Conservation (phyloP, 176 grass and related monocot genomes). For the Elymus sibiricus region DNA sequence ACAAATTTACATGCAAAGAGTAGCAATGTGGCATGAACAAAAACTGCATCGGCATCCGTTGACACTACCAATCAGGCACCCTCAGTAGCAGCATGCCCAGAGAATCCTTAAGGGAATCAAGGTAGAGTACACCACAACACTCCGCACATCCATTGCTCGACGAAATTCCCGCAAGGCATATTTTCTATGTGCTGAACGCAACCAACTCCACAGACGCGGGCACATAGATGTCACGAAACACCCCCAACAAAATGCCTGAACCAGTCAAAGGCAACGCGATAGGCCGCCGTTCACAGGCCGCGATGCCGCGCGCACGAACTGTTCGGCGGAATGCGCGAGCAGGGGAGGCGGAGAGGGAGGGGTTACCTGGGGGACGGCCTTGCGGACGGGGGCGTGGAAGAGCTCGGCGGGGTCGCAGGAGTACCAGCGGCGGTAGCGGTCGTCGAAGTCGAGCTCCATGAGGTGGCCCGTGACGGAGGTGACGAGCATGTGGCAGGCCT, state of each 20-base stretch:
- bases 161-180: neutral
- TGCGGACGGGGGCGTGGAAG: conserved; percentile 82
- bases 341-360: neutral
- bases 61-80: neutral
- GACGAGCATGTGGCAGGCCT: conserved; percentile 68
- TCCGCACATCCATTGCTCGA: neutral
- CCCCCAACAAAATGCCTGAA: neutral
- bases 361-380: conserved; percentile 71
- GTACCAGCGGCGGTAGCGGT: conserved; percentile 80
- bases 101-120: neutral
- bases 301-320: neutral
- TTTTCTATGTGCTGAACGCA: neutral
- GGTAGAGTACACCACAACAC: neutral
- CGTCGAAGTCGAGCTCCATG: conserved; percentile 96
- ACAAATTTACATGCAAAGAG: neutral
- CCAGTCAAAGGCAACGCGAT: neutral
- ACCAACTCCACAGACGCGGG: neutral
- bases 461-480: conserved; percentile 98
- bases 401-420: conserved; percentile 87
- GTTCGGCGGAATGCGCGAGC: conserved; percentile 11
- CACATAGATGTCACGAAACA: neutral
- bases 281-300: neutral
- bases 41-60: neutral
- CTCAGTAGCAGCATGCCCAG: neutral
- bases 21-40: neutral